Base-by-base conservation (phyloP, 768 basidiomycete species). In the Cyathus striatus region DNA sequence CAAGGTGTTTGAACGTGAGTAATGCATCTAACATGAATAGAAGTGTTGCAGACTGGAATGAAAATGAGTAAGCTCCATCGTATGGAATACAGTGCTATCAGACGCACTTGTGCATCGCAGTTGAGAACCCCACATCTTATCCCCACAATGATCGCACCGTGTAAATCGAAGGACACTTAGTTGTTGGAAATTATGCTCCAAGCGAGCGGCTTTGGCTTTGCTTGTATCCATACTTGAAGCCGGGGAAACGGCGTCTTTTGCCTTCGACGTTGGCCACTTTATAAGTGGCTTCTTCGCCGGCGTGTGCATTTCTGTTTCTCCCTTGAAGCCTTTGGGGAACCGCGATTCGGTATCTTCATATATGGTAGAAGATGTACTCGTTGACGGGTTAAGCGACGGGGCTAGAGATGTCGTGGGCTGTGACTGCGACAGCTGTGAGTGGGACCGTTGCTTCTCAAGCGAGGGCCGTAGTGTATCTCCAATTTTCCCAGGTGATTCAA, bases 51-150 rank as follows among this genome's bases (percentile, higher is more conserved):
- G 22, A 68, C 94, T 95, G 48, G 20, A 36, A 41, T 23, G 16
- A 20, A 41, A 25, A 45, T 27, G 13, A 48, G 38, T n/a, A 38
- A 23, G 33, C 25, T 32, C 5, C 12, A 41, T 17, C 4, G 16
- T 22, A 21, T 26, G 40, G 35, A 3, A 43, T 45, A 23, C 20
- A 34, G 22, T 38, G 35, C 7, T 36, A 36, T 16, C 34, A 32
- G 7, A 72, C 90, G 58, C 57, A 92, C 95, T 73, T 50, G 83
- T 78, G 59, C 96, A 99, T 23, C 90, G 84, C 41, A 90, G 72
- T 57, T 94, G 92, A n/a, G 93, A 80, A 5, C 95, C 95, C 93
- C 94, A 99, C 83, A 98, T 83, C 71, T 98, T 99, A 58, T 98
- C 96, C 24, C 83, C 85, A 58, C 96, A 99, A 42, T 94, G 86